Percentiles rank a stretch among this genome's conserved stretches.
Conservation (phyloP, 2,329 filamentous ascomycete species). For the Diaporthe nobilis region DNA sequence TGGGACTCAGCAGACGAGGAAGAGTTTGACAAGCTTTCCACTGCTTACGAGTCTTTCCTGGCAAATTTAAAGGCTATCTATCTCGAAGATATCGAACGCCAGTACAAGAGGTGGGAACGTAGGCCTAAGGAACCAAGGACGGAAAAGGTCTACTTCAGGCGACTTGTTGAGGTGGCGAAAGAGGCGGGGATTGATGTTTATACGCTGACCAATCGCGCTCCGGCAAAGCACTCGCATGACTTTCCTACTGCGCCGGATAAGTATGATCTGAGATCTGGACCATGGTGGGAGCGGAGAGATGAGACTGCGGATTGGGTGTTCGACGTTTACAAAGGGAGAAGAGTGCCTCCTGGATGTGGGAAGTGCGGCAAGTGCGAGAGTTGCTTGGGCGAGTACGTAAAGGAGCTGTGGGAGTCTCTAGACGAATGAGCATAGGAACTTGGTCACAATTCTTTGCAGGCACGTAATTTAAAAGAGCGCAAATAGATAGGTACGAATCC, state of each 20-base stretch:
- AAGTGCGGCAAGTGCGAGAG: neutral
- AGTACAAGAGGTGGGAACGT: neutral
- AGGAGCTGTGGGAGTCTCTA: neutral
- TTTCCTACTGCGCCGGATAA: constrained; percentile 3
- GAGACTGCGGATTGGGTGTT: neutral
- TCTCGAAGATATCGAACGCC: neutral
- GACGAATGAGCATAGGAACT: neutral
- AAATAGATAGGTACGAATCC: neutral
- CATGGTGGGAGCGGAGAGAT: constrained; percentile 4
- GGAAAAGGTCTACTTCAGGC: neutral
- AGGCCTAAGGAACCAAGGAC: neutral
- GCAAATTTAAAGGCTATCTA: neutral
- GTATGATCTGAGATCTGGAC: constrained; percentile 5
- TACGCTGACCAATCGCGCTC: neutral
- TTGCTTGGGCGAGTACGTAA: neutral
- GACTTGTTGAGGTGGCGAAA: neutral
- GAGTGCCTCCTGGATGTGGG: neutral
- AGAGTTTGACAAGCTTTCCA: constrained; percentile 9
- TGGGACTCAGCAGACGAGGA: constrained; percentile 1
- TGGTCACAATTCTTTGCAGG: neutral
- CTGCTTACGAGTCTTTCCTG: neutral
- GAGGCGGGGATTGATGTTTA: constrained; percentile 12
- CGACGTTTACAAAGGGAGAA: constrained; percentile 1
- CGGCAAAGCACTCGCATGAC: neutral
- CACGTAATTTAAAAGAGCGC: neutral